Conservation (phyloP, 2,329 filamentous ascomycete genomes). For the Penicillium brasilianum region DNA sequence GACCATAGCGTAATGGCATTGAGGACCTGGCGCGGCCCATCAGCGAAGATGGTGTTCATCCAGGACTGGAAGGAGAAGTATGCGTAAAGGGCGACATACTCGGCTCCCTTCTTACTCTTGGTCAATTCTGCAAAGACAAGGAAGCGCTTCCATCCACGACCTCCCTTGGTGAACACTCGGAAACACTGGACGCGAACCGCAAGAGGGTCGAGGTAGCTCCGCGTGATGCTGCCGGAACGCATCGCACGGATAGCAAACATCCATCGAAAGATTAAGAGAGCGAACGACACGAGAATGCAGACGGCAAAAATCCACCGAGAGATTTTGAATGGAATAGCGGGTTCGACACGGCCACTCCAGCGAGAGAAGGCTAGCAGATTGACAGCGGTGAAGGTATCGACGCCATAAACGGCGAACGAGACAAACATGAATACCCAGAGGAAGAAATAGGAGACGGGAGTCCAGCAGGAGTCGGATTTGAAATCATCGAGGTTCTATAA, state of each 20-base stretch:
- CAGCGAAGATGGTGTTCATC: constrained; percentile 86
- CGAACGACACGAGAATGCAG: constrained; percentile 88
- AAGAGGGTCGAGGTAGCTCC: constrained; percentile 87
- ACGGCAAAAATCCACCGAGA: constrained; percentile 94
- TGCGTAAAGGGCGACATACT: constrained; percentile 88
- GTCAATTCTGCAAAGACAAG: constrained; percentile 91
- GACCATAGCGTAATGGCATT: constrained; percentile 89
- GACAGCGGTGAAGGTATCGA: constrained; percentile 92
- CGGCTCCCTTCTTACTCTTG: constrained; percentile 86
- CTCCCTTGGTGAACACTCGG: constrained; percentile 65
- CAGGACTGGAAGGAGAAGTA: constrained; percentile 85
- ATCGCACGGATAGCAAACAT: constrained; percentile 81
- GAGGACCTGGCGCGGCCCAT: constrained; percentile 87
- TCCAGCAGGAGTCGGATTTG: constrained; percentile 77
- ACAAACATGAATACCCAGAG: constrained; percentile 80
- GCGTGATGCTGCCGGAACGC: constrained; percentile 80
- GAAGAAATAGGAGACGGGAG: constrained; percentile 80
- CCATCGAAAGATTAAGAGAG: constrained; percentile 81
- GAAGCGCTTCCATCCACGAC: constrained; percentile 84
- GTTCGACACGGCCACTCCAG: constrained; percentile 84
- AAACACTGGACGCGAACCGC: constrained; percentile 84
- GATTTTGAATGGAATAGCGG: constrained; percentile 74
- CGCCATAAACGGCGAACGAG: constrained; percentile 81
- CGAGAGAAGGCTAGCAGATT: constrained; percentile 87
- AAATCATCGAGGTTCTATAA: constrained; percentile 71